Conservation (phyloP, 2,329 filamentous ascomycete species). For the Curvularia sp. region DNA sequence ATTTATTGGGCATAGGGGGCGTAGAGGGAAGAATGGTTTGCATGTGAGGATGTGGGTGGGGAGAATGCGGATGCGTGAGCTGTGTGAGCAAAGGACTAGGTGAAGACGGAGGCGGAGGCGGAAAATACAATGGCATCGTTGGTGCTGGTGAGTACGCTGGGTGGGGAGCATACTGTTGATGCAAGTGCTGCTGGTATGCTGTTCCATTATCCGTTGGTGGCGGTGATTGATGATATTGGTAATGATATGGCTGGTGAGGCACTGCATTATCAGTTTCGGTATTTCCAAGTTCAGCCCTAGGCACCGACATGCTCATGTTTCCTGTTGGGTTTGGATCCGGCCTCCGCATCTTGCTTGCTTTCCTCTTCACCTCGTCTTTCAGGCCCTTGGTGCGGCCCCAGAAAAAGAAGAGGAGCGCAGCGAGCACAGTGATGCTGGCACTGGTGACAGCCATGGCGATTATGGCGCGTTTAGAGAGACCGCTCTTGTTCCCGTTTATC, state of each 20-base stretch:
- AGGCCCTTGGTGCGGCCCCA: slow-evolving; percentile 34
- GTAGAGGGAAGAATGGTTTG: too few relatives aligned
- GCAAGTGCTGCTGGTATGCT: background rate
- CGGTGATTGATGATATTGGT: background rate
- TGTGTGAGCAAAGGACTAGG: background rate
- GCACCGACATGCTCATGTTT: slow-evolving; percentile 5
- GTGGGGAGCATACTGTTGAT: background rate
- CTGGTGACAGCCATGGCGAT: slow-evolving; percentile 67
- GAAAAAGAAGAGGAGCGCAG: slow-evolving; percentile 38
- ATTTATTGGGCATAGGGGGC: background rate
- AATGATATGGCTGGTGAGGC: slow-evolving; percentile 7
- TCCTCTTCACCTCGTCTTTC: slow-evolving; percentile 34
- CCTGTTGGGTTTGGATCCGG: background rate
- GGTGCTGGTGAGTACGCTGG: background rate
- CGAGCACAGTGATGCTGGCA: slow-evolving; percentile 29
- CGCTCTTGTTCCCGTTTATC: background rate
- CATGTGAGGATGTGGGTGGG: too few relatives aligned
- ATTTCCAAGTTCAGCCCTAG: background rate
- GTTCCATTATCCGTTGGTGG: background rate
- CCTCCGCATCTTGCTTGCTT: slow-evolving; percentile 20
- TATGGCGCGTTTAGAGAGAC: slow-evolving; percentile 50
- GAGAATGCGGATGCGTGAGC: too few relatives aligned
- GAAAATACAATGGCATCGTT: background rate
- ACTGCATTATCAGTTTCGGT: background rate
- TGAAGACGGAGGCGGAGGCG: background rate